Evolutionary conservation across 257 asterid genomes (phyloP).

Genomic region (Solanum okadae): DNA sequence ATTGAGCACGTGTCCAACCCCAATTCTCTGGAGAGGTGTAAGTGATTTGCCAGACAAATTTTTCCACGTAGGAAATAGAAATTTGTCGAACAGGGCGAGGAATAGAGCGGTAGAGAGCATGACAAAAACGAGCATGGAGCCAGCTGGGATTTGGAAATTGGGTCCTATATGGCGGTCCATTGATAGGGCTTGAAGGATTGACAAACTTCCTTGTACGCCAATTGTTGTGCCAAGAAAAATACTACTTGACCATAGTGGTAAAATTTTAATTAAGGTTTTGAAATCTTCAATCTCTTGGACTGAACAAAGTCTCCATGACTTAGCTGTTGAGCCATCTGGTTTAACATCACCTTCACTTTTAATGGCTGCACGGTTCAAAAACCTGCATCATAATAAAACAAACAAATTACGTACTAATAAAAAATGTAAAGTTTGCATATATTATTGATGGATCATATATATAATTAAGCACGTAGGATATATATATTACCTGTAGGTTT

Average conservation of each 20-base stretch:
- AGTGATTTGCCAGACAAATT: background rate
- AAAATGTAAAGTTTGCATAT: too few species aligned
- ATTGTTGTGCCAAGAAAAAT: background rate
- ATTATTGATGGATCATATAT: too few species aligned
- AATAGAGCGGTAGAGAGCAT: background rate
- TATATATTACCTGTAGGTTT: background rate
- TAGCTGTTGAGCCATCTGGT: background rate
- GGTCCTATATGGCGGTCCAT: background rate
- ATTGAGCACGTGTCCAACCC: conserved; percentile 6
- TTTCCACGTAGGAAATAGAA: conserved; percentile 2
- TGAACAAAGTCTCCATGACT: conserved; percentile 6
- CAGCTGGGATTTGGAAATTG: conserved; percentile 16
- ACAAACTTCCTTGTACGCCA: background rate
- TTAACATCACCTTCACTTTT: conserved; percentile 1
- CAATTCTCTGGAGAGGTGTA: conserved; percentile 11
- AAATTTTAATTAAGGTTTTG: conserved; percentile 4
- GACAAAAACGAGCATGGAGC: background rate
- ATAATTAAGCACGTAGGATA: too few species aligned
- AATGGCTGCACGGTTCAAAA: conserved; percentile 10
- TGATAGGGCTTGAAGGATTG: conserved; percentile 10
- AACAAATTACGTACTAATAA: too few species aligned
- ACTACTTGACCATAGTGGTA: conserved; percentile 14
- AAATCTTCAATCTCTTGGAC: conserved; percentile 10
- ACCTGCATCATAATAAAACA: background rate
- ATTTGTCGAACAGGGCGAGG: background rate